Evolutionary conservation across 768 basidiomycete genomes (phyloP), one percentile per base, ranked within the genome.

Genomic region (Clitopilus passeckerianus): DNA sequence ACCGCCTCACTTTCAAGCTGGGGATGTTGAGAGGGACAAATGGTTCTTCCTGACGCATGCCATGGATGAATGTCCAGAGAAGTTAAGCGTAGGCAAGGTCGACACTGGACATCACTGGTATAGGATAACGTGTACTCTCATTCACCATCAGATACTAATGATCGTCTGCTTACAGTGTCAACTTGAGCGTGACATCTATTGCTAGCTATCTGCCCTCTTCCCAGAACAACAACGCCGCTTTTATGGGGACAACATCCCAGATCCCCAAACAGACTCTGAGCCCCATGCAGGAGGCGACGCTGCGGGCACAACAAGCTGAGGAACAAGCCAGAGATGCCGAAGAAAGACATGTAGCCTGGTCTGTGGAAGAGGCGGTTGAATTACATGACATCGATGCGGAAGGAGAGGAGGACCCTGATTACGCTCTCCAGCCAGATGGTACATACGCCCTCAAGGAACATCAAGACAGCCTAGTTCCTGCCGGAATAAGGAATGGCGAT

Each of bases 31-130:
- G n/a, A 82, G 81, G 61, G 86, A 92, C 68, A 89, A 77, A 59
- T 92, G 89, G 85, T 90, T 83, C 66, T 90, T 94, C 67, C 86
- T 87, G 66, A 94, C 92, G 0, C 93, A 92, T 66, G 79, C 80
- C 64, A 66, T 81, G 24, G 78, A 81, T 33, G 92, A 94, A 73
- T 74, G 82, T 5, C 93, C 93, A 1, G 91, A 93, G 64, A 84
- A 81, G 60, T 87, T 82, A 69, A 85, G 75, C 59, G 73, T 92
- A 23, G 91, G 92, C 4, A 78, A 77, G 55, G 67, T 93, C 1
- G 74, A 87, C 43, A 87, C 91, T 1, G 87, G 89, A 10, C 84
- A 87, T 74, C 91, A 93, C 66, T 82, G 81, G 90, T 91, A 66
- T 60, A 79, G 27, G 27, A 30, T 4, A 30, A 30, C 7, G 66